These are phyloP conservation scores for Penicillium crustosum DNA, from an alignment of 2,329 filamentous ascomycete species.

Conservation along the genomic window DNA sequence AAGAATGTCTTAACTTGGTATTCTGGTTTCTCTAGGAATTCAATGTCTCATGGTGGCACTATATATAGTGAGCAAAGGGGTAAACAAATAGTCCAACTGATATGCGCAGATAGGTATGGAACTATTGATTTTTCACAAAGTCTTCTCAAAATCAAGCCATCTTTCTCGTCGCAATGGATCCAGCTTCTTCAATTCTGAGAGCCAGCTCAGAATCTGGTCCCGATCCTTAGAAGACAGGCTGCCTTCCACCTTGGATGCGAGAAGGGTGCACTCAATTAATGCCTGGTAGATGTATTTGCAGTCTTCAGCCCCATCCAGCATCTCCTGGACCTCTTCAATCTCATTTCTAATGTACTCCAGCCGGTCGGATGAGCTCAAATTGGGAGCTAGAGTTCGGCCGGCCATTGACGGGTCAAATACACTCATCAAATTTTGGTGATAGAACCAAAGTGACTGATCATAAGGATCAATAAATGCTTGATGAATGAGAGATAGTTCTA, in stretches of 20 bases:
- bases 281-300: constrained; percentile 90
- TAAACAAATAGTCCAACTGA: constrained; percentile 6
- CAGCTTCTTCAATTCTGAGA: constrained; percentile 64
- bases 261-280: constrained; percentile 70
- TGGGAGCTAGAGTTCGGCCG: constrained; percentile 61
- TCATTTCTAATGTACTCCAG: constrained; percentile 67
- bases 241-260: constrained; percentile 55
- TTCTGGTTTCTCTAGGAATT: not conserved
- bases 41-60: not conserved
- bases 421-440: constrained; percentile 83
- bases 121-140: constrained; percentile 34
- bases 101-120: not conserved
- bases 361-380: constrained; percentile 62
- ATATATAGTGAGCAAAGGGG: not conserved
- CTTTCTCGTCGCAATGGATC: constrained; percentile 73
- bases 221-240: constrained; percentile 46
- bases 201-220: constrained; percentile 56
- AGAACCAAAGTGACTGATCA: constrained; percentile 96
- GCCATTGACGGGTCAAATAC: constrained; percentile 58
- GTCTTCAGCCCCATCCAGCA: constrained; percentile 64
- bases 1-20: not conserved
- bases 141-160: constrained; percentile 68
- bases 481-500: constrained; percentile 73
- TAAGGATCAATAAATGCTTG: constrained; percentile 84
- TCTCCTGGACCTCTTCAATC: constrained; percentile 69